Evolutionary conservation across 805 yeast species (phyloP), one percentile per base, ranked within the genome.

Genomic region (Dipodascus albidus): DNA sequence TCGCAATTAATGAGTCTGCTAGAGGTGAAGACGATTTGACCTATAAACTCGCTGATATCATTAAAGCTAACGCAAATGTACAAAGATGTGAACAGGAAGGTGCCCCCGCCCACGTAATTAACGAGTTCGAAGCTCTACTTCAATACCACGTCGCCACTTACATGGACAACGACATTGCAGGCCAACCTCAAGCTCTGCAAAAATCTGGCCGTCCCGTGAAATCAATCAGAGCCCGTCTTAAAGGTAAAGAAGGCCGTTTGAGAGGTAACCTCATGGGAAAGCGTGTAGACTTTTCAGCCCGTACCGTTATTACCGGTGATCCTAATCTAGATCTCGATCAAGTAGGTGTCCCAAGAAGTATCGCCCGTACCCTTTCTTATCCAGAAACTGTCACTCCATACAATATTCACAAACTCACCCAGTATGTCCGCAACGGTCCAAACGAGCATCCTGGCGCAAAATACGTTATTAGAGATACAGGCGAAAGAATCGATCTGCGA

Each of bases 371-470:
- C 1, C 75, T 93, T 57, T 83, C 97, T 0, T 93, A 93, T 66
- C 99, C 99, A 9, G 99, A 93, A 70, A 85, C 89, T 54, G 99
- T 93, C 23, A 93, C 99, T 1, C 99, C 98, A 3, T 93, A 88
- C 71, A 93, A 93, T 67, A 93, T 93, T 61, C 96, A 93, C 68
- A 81, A 87, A 60, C 76, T 93, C 62, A 91, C 98, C 1, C 95
- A 88, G 69, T 77, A 82, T 61, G 99, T 93, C 21, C 85, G 96
- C 60, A 93, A 93, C 70, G 99, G 99, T 57, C 99, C 99, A 24
- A 93, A 91, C 67, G 98, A 93, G 70, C 99, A 93, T 65, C 99
- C 99, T 1, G 99, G 99, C 78, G 99, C 99, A 19, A 91, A 91
- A 66, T 93, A 93, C 67, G 96, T 93, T 50, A 91, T 93, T 57